A percentile compares a stretch with the other conserved stretches of the same genome.
Conservation (phyloP, 2,329 filamentous ascomycete genomes). For the Zasmidium cellare region DNA sequence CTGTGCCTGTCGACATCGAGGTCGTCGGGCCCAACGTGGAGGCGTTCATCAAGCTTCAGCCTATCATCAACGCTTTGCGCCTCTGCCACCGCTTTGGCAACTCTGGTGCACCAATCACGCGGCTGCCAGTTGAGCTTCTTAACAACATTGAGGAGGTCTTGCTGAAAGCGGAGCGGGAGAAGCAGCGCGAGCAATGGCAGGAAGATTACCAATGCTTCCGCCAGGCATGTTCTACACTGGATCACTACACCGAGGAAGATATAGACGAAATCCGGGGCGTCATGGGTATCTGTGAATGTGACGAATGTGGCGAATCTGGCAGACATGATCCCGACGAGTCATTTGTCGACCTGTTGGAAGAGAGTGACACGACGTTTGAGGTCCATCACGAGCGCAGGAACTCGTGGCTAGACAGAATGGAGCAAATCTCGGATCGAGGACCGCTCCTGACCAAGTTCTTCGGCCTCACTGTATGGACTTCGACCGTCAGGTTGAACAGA, state of each 20-base stretch:
- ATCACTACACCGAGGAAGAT: conserved; percentile 1
- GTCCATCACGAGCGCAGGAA: background rate
- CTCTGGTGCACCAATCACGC: conserved; percentile 8
- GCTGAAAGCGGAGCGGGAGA: background rate
- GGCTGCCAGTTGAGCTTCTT: conserved; percentile 14
- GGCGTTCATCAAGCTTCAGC: conserved; percentile 9
- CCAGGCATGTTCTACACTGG: background rate
- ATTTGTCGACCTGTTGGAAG: too few relatives aligned
- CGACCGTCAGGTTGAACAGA: background rate
- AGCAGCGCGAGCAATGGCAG: background rate
- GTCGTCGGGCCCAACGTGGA: conserved; percentile 13
- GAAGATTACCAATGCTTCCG: conserved; percentile 3
- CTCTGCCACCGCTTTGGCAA: conserved; percentile 18
- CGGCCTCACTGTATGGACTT: background rate
- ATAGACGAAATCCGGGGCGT: background rate
- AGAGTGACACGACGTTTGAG: too few relatives aligned
- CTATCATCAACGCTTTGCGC: conserved; percentile 8
- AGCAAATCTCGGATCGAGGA: background rate
- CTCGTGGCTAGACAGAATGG: background rate
- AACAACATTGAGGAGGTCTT: conserved; percentile 10
- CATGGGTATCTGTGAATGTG: background rate
- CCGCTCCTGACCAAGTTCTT: background rate
- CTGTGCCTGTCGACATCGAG: conserved; percentile 7
- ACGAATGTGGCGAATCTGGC: too few relatives aligned
- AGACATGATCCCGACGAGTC: too few relatives aligned